Evolutionary conservation across 1,284 basidiomycete genomes (phyloP).

Genomic region (Ganoderma resinaceum): DNA sequence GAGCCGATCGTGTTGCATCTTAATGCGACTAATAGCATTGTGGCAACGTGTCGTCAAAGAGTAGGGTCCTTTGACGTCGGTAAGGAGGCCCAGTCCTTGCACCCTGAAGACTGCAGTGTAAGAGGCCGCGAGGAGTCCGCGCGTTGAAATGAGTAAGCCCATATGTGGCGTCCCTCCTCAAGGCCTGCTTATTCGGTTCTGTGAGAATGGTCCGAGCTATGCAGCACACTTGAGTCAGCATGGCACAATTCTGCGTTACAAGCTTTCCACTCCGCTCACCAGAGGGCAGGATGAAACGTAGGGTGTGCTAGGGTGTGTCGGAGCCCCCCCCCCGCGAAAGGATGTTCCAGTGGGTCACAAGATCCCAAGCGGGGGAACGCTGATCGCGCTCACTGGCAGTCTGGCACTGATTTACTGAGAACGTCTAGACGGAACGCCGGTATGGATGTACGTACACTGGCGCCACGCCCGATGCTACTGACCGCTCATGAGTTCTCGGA

Average conservation of each 20-base stretch:
- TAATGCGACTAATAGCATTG: not conserved
- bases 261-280: slow-evolving; percentile 6
- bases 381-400: not conserved
- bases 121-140: not conserved
- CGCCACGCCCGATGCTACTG: slow-evolving; percentile 1
- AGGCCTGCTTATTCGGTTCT: not conserved
- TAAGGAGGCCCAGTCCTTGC: not conserved
- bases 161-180: not conserved
- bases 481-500: not conserved
- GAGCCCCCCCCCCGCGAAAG: not conserved
- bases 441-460: not conserved
- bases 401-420: not conserved
- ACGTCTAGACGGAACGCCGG: slow-evolving; percentile 1
- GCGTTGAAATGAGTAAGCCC: not conserved
- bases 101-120: not conserved
- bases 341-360: not conserved
- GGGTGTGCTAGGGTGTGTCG: not conserved
- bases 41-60: slow-evolving; percentile 1
- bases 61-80: not conserved
- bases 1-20: slow-evolving; percentile 1
- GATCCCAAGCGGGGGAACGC: not conserved
- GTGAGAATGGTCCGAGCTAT: not conserved
- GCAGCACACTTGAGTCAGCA: not conserved
- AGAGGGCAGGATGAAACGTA: not conserved
- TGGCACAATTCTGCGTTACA: not conserved